Evolutionary conservation across 805 yeast species (phyloP).

Genomic region (Wickerhamiella occidentalis): DNA sequence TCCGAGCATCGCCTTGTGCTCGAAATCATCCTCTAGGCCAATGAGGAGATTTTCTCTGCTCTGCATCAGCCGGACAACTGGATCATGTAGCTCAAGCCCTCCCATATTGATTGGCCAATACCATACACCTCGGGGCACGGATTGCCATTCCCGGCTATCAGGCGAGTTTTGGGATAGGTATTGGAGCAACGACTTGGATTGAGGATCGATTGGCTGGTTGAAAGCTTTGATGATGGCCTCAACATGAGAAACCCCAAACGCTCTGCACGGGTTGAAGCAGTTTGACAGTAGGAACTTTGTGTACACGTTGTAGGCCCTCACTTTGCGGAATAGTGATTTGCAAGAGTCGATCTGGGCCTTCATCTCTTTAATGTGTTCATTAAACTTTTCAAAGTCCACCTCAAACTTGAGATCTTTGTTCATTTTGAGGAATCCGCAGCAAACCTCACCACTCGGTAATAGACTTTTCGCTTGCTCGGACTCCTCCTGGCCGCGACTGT

Average conservation of each 20-base stretch:
- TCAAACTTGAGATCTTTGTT: neutral
- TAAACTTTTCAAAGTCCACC: neutral
- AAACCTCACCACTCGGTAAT: neutral
- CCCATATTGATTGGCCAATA: constrained; percentile 7
- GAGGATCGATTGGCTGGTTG: too few relatives aligned
- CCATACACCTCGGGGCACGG: neutral
- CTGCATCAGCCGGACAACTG: neutral
- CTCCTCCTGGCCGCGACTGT: too few relatives aligned
- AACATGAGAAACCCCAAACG: neutral
- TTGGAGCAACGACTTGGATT: neutral
- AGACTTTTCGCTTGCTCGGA: too few relatives aligned
- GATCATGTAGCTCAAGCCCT: constrained; percentile 5
- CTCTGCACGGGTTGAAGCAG: neutral
- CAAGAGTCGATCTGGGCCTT: constrained; percentile 1
- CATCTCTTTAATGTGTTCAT: constrained; percentile 1
- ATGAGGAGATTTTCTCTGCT: neutral
- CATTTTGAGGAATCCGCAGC: neutral
- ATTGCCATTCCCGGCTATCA: too few relatives aligned
- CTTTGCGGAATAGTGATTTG: neutral
- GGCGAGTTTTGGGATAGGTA: neutral
- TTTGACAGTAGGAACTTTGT: neutral
- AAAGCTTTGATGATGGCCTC: neutral
- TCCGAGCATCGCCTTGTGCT: too few relatives aligned
- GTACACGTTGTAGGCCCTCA: constrained; percentile 2
- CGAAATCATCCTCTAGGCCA: too few relatives aligned